These are phyloP conservation scores for Candida manassasensis DNA, from an alignment of 805 yeast species.

Conservation along the genomic window DNA sequence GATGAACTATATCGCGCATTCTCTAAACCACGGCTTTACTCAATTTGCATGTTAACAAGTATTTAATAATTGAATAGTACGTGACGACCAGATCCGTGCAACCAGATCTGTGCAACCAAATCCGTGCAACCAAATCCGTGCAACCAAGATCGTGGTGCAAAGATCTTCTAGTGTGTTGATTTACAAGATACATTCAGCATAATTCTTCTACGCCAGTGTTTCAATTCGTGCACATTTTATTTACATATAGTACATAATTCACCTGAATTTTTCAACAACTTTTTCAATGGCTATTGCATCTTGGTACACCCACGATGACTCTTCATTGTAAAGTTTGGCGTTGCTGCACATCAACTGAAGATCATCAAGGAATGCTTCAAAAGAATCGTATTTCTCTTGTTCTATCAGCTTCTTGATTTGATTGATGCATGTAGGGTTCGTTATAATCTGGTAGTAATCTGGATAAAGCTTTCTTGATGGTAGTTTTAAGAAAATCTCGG, in stretches of 20 bases:
- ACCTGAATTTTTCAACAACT: not conserved
- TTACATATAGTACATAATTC: not conserved
- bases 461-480: slow-evolving; percentile 78
- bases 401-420: slow-evolving; percentile 49
- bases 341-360: slow-evolving; percentile 64
- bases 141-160: too few relatives aligned
- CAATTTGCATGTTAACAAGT: too few relatives aligned
- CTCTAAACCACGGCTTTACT: too few relatives aligned
- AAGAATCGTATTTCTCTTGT: slow-evolving; percentile 28
- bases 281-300: slow-evolving; percentile 51
- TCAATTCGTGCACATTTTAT: too few relatives aligned
- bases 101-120: too few relatives aligned
- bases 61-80: too few relatives aligned
- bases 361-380: slow-evolving; percentile 53
- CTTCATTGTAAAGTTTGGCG: slow-evolving; percentile 70
- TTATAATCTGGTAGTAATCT: slow-evolving; percentile 71
- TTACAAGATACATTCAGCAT: too few relatives aligned
- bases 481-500: slow-evolving; percentile 51
- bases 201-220: too few relatives aligned
- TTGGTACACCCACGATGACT: slow-evolving; percentile 56
- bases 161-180: too few relatives aligned
- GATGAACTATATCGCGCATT: too few relatives aligned
- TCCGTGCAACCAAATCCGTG: too few relatives aligned
- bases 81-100: too few relatives aligned
- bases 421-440: slow-evolving; percentile 54